Evolutionary conservation across 2,329 filamentous ascomycete genomes (phyloP), one percentile per base, ranked within the genome.

Genomic region (Didymella sp.): DNA sequence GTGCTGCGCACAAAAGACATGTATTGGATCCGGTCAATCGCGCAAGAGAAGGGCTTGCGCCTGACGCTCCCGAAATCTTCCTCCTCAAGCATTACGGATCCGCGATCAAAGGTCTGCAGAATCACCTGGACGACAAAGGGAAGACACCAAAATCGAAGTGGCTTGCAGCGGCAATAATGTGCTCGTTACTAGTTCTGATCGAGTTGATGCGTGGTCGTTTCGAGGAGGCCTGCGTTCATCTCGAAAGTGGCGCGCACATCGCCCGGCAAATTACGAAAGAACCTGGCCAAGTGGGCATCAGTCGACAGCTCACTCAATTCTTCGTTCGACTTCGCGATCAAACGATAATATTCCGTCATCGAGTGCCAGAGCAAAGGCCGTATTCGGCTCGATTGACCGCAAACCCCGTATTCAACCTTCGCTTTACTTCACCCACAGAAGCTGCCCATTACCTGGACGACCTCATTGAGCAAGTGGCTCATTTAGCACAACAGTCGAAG

Each of bases 1-100:
- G 56, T 25, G 46, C 51, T 30, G 51, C 47, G 9, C 51, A 59
- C 24, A 51, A 56, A 25, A 37, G 51, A 38, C 46, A 51, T n/a
- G 44, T 48, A 11, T 22, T 48, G n/a, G 51, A 59, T 22, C 51
- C 56, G 1, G 21, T 31, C 4, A 51, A 44, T 17, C 51, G 41
- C 11, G 28, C 19, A 5, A 24, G 51, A 41, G 51, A 51, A 19
- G 47, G 42, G 6, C 45, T 55, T 9, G 15, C 24, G 2, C 51
- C 56, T 17, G 56, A 59, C 17, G 24, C 35, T 31, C 37, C 31
- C 1, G 51, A 59, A 24, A 24, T 48, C 6, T 59, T 51, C 13
- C 35, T 59, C 15, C 31, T 59, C 2, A 48, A 43, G 28, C 56
- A 56, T 17, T 51, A 59, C 17, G 51, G 51, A 15, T 37, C 25